Percentiles rank a stretch among this genome's conserved stretches.
Conservation (phyloP, 2,329 filamentous ascomycete species). For the Hymenoscyphus repandus region DNA sequence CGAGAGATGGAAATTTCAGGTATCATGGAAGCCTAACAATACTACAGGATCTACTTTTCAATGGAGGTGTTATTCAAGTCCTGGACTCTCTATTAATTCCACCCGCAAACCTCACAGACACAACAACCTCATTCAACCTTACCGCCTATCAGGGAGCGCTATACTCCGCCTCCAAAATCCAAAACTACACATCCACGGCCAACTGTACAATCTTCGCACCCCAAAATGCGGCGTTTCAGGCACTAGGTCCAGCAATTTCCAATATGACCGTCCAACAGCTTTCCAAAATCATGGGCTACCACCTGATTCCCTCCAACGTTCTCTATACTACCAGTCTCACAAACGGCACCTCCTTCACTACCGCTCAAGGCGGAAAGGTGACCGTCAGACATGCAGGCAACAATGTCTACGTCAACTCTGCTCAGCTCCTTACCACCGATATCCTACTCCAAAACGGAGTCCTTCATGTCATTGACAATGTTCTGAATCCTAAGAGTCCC, state of each 20-base stretch:
- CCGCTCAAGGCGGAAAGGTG: conserved; percentile 30
- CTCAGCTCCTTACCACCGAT: conserved; percentile 33
- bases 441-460: conserved; percentile 33
- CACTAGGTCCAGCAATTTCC: conserved; percentile 32
- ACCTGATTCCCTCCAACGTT: conserved; percentile 28
- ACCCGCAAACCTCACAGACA: conserved; percentile 36
- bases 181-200: conserved; percentile 33
- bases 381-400: conserved; percentile 33
- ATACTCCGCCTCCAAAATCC: conserved; percentile 28
- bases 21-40: conserved; percentile 8
- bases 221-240: conserved; percentile 32
- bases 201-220: conserved; percentile 48
- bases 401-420: conserved; percentile 36
- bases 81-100: conserved; percentile 48
- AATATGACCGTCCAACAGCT: conserved; percentile 28
- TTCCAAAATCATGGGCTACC: conserved; percentile 32
- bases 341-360: conserved; percentile 27
- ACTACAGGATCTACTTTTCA: conserved; percentile 40
- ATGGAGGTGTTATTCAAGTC: conserved; percentile 46
- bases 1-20: neutral
- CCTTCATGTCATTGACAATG: conserved; percentile 34
- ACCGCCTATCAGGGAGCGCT: conserved; percentile 35
- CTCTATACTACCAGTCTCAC: conserved; percentile 31
- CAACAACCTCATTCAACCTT: conserved; percentile 34
- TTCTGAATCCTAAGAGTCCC: conserved; percentile 40